Conservation (phyloP, 192 early-diverging fungal genomes). For the Linnemannia hyalina region DNA sequence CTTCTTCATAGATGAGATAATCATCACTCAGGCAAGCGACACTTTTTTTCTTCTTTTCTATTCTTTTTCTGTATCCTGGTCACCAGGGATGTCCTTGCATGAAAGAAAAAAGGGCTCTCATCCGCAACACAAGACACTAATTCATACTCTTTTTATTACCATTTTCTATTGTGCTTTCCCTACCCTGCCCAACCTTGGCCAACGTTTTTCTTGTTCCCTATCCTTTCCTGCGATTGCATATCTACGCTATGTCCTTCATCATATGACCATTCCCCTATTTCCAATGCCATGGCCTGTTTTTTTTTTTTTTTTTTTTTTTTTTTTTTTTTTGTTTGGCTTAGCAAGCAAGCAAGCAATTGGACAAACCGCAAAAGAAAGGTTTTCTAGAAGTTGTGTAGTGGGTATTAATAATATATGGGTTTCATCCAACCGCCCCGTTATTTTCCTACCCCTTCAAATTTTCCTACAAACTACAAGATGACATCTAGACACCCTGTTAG, state of each 20-base stretch:
- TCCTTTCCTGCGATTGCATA: not conserved
- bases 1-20: not conserved
- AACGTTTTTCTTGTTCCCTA: no score
- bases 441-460: not conserved
- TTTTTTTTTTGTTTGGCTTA: no score
- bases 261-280: not conserved
- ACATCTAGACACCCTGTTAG: not conserved
- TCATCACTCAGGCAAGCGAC: not conserved
- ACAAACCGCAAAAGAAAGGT: not conserved
- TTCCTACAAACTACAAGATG: not conserved
- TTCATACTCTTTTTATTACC: no score
- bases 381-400: not conserved
- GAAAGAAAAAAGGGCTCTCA: constrained; percentile 1
- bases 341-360: constrained; percentile 1
- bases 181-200: no score
- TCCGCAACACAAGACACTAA: not conserved
- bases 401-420: not conserved
- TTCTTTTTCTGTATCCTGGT: not conserved
- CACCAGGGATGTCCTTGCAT: not conserved
- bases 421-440: not conserved
- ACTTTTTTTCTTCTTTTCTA: not conserved
- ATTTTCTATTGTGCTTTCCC: no score
- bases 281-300: not conserved
- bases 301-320: no score
- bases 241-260: not conserved